Conservation (phyloP, 139 green algal genomes). For the Chlorella sp. region DNA sequence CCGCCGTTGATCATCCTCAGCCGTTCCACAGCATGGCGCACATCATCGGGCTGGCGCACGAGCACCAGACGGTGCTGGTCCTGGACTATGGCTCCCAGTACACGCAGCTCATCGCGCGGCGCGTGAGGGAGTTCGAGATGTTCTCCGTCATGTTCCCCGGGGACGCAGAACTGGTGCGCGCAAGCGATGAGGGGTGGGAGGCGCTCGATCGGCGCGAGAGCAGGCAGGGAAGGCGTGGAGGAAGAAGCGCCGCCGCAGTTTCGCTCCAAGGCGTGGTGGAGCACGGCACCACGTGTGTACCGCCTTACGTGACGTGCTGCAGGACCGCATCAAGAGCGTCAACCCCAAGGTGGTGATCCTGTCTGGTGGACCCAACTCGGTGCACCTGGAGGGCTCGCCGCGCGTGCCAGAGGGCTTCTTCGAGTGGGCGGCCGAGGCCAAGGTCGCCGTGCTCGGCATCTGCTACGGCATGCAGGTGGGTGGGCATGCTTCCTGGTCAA, state of each 20-base stretch:
- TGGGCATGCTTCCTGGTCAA: too few species aligned
- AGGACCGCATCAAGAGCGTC: constrained; percentile 76
- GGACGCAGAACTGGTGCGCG: constrained; percentile 67
- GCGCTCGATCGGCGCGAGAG: too few species aligned
- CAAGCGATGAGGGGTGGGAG: too few species aligned
- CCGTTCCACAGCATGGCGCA: too few species aligned
- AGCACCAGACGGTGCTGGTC: constrained; percentile 36
- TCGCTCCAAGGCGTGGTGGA: too few species aligned
- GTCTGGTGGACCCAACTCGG: constrained; percentile 92
- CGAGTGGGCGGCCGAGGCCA: constrained; percentile 50
- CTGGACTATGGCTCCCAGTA: constrained; percentile 86
- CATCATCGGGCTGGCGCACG: too few species aligned
- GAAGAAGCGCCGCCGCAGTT: too few species aligned
- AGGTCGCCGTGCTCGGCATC: constrained; percentile 91
- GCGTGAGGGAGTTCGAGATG: constrained; percentile 86
- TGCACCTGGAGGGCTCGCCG: constrained; percentile 85
- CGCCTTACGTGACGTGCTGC: too few species aligned
- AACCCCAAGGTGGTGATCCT: constrained; percentile 87
- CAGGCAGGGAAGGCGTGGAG: too few species aligned
- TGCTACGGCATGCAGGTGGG: constrained; percentile 97
- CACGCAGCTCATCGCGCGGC: constrained; percentile 93
- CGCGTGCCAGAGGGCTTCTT: constrained; percentile 81
- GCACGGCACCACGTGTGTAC: too few species aligned
- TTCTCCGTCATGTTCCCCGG: constrained; percentile 90
- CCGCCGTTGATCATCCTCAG: too few species aligned